phyloP scores from a whole-genome alignment of 2,329 filamentous ascomycete genomes.

The Chaetomium olivaceum region DNA sequence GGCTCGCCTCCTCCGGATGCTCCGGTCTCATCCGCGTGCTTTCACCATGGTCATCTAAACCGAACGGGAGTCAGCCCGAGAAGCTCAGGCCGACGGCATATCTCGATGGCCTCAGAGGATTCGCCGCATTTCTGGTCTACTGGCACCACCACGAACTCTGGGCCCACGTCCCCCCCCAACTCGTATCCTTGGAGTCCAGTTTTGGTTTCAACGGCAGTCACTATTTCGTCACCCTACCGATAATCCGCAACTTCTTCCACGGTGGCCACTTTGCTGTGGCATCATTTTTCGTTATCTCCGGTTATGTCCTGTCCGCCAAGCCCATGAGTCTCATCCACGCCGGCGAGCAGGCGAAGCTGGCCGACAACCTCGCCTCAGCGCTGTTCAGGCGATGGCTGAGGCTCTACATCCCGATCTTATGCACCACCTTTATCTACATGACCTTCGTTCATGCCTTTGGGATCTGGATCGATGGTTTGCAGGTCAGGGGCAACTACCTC shows the following conservation, averaged over 20 bases:
- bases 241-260: slow-evolving; percentile 59
- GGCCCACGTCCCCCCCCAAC: slow-evolving; percentile 48
- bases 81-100: slow-evolving; percentile 56
- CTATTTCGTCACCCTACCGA: slow-evolving; percentile 55
- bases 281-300: slow-evolving; percentile 59
- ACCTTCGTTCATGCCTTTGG: slow-evolving; percentile 53
- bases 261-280: slow-evolving; percentile 63
- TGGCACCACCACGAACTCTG: slow-evolving; percentile 61
- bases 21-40: slow-evolving; percentile 18
- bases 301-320: slow-evolving; percentile 57
- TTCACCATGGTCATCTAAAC: slow-evolving; percentile 23
- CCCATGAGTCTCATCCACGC: slow-evolving; percentile 49
- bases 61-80: slow-evolving; percentile 21
- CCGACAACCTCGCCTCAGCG: slow-evolving; percentile 47
- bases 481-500: slow-evolving; percentile 43
- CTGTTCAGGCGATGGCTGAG: slow-evolving; percentile 50
- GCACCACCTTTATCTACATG: slow-evolving; percentile 54
- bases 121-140: slow-evolving; percentile 67
- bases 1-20: slow-evolving; percentile 13
- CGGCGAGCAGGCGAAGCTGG: slow-evolving; percentile 44
- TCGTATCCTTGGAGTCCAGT: slow-evolving; percentile 51
- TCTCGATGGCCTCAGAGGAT: slow-evolving; percentile 65
- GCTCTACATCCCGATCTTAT: slow-evolving; percentile 51
- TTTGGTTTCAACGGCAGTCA: slow-evolving; percentile 53
- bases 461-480: slow-evolving; percentile 44